phyloP scores from a whole-genome alignment of 2,329 filamentous ascomycete species.

The Pyrenochaeta sp. region DNA sequence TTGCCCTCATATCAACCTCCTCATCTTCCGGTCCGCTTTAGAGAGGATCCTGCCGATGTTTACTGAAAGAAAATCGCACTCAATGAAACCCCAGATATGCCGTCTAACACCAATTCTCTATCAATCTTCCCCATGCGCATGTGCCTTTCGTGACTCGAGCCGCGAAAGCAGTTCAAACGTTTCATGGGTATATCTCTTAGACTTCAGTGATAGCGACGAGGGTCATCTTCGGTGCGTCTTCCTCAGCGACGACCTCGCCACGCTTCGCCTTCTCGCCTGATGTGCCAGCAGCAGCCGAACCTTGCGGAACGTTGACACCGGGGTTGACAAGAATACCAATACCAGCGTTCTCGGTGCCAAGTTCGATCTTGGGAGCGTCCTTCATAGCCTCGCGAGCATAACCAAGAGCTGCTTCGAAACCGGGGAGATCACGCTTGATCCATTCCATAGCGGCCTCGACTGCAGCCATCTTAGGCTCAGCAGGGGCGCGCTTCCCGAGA shows the following conservation, averaged over 20 bases:
- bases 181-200: constrained; percentile 20
- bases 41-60: constrained; percentile 12
- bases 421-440: constrained; percentile 59
- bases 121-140: neutral
- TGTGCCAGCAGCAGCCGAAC: constrained; percentile 49
- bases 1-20: constrained; percentile 6
- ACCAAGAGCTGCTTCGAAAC: constrained; percentile 59
- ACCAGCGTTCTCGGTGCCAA: constrained; percentile 58
- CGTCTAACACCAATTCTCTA: neutral
- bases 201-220: constrained; percentile 52
- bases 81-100: neutral
- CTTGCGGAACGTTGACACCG: constrained; percentile 49
- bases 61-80: constrained; percentile 10
- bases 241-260: constrained; percentile 40
- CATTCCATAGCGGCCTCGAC: constrained; percentile 46
- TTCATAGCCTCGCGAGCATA: constrained; percentile 58
- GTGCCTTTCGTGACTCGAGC: neutral
- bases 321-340: constrained; percentile 50
- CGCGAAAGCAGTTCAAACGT: constrained; percentile 2
- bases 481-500: constrained; percentile 38
- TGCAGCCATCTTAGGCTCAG: constrained; percentile 38
- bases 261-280: constrained; percentile 33
- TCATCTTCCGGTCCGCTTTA: constrained; percentile 14
- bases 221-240: constrained; percentile 49
- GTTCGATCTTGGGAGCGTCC: constrained; percentile 59